Conservation (phyloP, 805 yeast species). For the Ogataea ganodermae region DNA sequence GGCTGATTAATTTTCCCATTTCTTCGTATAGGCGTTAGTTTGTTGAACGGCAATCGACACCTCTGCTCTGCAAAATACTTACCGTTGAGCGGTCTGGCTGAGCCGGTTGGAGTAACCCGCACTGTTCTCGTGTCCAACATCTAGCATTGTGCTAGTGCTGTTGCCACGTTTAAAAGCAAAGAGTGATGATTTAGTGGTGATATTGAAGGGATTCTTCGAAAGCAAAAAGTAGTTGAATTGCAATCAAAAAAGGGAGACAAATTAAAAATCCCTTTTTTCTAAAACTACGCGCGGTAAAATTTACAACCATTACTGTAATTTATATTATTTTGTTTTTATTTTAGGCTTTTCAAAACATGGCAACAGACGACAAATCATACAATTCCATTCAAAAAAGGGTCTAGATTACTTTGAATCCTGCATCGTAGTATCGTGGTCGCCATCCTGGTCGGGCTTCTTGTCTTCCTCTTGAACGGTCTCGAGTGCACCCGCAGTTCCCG, state of each 20-base stretch:
- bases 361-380: not conserved
- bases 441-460: constrained; percentile 16
- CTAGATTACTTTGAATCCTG: constrained; percentile 22
- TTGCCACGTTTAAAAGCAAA: constrained; percentile 5
- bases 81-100: constrained; percentile 14
- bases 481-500: constrained; percentile 10
- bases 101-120: constrained; percentile 10
- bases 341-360: constrained; percentile 1
- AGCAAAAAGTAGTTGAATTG: no score
- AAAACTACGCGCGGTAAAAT: constrained; percentile 17
- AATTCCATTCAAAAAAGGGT: not conserved
- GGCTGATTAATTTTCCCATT: constrained; percentile 4
- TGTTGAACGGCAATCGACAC: not conserved
- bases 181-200: not conserved
- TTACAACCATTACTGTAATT: constrained; percentile 7
- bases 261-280: constrained; percentile 4
- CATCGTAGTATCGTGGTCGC: constrained; percentile 16
- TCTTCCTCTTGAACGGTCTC: constrained; percentile 28
- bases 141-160: constrained; percentile 19
- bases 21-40: constrained; percentile 4
- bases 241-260: not conserved
- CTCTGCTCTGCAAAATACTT: constrained; percentile 1
- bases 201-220: no score
- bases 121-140: constrained; percentile 18
- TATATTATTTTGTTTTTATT: not conserved